A percentile compares a stretch with the other conserved stretches of the same genome.
phyloP scores from a whole-genome alignment of 139 green algal genomes.

The Pycnococcus provasolii region DNA sequence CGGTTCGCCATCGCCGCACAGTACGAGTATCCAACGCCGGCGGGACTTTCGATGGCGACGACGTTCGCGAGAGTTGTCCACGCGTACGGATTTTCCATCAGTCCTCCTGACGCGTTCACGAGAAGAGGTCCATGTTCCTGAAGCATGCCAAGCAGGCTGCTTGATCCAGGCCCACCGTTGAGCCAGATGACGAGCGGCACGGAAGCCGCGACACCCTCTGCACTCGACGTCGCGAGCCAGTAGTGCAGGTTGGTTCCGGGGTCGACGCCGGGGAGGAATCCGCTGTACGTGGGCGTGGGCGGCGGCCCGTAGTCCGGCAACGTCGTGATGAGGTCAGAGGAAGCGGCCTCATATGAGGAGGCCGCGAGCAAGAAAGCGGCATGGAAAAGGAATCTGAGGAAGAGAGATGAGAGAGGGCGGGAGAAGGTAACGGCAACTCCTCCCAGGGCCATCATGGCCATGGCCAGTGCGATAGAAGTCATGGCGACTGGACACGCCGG shows the following conservation, averaged over 20 bases:
- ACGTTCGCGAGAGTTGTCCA: slow-evolving; percentile 39
- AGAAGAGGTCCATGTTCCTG: slow-evolving; percentile 32
- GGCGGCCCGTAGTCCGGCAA: slow-evolving; percentile 1
- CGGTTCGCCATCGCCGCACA: slow-evolving; percentile 10
- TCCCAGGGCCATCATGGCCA: no score
- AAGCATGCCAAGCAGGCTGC: slow-evolving; percentile 32
- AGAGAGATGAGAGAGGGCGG: no score
- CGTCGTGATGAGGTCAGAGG: neutral
- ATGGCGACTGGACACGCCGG: no score
- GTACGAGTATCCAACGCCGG: slow-evolving; percentile 35
- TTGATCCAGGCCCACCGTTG: slow-evolving; percentile 37
- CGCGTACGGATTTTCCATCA: slow-evolving; percentile 31
- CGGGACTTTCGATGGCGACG: slow-evolving; percentile 34
- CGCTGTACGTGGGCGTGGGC: neutral
- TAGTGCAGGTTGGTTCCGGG: slow-evolving; percentile 16
- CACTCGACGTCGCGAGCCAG: slow-evolving; percentile 5
- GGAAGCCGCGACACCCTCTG: neutral
- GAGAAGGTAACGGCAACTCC: no score
- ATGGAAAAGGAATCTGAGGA: no score
- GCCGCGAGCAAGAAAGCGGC: no score
- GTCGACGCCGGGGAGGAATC: slow-evolving; percentile 8
- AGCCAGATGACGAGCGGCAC: slow-evolving; percentile 38
- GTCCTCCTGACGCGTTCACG: neutral
- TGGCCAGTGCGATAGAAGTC: no score
- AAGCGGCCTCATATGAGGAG: no score